These are phyloP conservation scores for Aspergillus carlsbadensis DNA, from an alignment of 495 filamentous ascomycete genomes.

Conservation along the genomic window DNA sequence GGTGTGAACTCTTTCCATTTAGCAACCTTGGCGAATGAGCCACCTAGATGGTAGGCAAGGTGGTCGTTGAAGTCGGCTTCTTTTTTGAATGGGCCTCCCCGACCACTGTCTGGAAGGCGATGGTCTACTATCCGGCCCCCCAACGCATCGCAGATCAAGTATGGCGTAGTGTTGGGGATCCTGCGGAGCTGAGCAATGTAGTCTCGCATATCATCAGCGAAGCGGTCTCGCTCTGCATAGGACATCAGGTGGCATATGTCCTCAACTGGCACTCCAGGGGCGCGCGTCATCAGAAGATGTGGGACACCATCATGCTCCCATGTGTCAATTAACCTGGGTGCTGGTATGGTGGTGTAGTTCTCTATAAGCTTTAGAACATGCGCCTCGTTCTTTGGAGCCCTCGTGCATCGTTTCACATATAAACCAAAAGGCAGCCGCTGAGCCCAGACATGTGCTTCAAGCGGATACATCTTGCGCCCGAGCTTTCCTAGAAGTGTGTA, in stretches of 20 bases:
- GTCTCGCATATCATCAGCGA: constrained; percentile 16
- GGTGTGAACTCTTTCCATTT: background rate
- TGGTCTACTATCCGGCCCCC: constrained; percentile 22
- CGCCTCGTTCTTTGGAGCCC: constrained; percentile 16
- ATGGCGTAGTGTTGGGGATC: constrained; percentile 22
- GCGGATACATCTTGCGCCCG: constrained; percentile 7
- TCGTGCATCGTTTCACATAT: constrained; percentile 17
- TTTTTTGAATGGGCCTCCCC: constrained; percentile 18
- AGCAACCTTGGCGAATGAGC: background rate
- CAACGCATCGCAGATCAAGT: constrained; percentile 16
- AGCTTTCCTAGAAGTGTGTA: background rate
- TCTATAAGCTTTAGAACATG: constrained; percentile 18
- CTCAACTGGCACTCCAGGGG: constrained; percentile 11
- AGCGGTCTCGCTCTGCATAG: constrained; percentile 19
- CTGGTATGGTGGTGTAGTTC: constrained; percentile 22
- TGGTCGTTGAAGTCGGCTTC: constrained; percentile 16
- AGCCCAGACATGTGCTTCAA: background rate
- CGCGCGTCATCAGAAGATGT: constrained; percentile 19
- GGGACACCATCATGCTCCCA: background rate
- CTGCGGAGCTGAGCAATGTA: constrained; percentile 18
- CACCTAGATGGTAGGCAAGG: background rate
- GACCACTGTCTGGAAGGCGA: constrained; percentile 14
- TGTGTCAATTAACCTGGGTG: constrained; percentile 17
- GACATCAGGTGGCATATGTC: constrained; percentile 16
- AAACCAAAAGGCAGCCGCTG: constrained; percentile 21